Base-by-base conservation (phyloP, 2,329 filamentous ascomycete genomes). In the Fusarium sulawesiense region DNA sequence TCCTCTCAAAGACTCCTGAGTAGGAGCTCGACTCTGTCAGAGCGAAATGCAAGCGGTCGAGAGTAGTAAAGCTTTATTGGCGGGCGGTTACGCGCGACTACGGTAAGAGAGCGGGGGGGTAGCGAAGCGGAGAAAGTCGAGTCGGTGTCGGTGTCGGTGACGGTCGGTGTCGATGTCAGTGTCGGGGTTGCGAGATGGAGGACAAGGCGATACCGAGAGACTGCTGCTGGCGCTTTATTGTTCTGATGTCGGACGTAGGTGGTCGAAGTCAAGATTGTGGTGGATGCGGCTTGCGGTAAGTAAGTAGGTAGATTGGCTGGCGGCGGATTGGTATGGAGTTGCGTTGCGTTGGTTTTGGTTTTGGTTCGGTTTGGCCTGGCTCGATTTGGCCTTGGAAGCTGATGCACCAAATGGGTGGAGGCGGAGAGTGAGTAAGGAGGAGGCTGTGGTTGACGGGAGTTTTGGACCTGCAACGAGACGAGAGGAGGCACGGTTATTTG, bases 1-100 rank as follows among this genome's bases (percentile, higher is more conserved):
- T 76, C 75, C 75, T 78, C 75, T 76, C 73, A 74, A 74, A 71
- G 71, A 78, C 81, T 81, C 78, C 79, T 78, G 70, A 65, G 72
- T 60, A 77, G 80, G 81, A 81, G 79, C 77, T 76, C 64, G 75
- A 70, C 61, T 72, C 58, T 60, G 27, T 60, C 55, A 65, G 66
- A 27, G 56, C 56, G 68, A 64, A 62, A 71, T 74, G 58, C 71
- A 73, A 60, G 60, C 56, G 65, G 57, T 73, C 73, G 67, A 70
- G 66, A 63, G 64, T 64, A 65, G 60, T 64, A 45, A 71, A 73
- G 68, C 69, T 70, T 62, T 69, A 71, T 71, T 71, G 68, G 64
- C 68, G 66, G 70, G 62, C 68, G 48, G 56, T 64, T 64, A 63
- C 64, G 71, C 70, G 69, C 68, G 70, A 53, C 63, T 68, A 66